A percentile compares a stretch with the other conserved stretches of the same genome.
Conservation (phyloP, 768 basidiomycete genomes). For the Lyophyllum decastes region DNA sequence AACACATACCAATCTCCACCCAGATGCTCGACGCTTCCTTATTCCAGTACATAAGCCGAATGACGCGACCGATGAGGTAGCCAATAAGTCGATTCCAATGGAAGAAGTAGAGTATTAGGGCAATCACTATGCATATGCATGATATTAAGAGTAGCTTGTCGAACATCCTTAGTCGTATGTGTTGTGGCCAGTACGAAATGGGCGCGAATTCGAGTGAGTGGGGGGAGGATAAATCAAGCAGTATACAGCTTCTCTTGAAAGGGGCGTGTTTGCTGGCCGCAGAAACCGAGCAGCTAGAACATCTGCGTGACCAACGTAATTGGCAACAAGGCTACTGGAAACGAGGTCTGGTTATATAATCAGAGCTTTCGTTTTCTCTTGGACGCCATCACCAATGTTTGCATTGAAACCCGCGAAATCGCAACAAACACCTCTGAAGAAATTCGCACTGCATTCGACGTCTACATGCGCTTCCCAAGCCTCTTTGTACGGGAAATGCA, state of each 20-base stretch:
- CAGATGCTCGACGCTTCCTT: slow-evolving; percentile 75
- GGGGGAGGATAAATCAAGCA: too few relatives aligned
- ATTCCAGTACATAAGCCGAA: slow-evolving; percentile 82
- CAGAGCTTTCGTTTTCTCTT: not conserved
- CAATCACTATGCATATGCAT: slow-evolving; percentile 57
- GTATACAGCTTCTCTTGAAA: not conserved
- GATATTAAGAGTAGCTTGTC: slow-evolving; percentile 61
- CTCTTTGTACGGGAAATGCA: slow-evolving; percentile 84
- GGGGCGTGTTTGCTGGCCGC: not conserved
- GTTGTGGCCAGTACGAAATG: too few relatives aligned
- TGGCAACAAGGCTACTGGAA: not conserved
- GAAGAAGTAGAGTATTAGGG: slow-evolving; percentile 77
- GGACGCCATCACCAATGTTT: slow-evolving; percentile 21
- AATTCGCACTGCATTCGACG: slow-evolving; percentile 71
- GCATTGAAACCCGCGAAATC: slow-evolving; percentile 25
- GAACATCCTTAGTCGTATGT: slow-evolving; percentile 42
- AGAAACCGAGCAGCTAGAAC: not conserved
- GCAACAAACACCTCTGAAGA: slow-evolving; percentile 51
- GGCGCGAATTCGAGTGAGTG: too few relatives aligned
- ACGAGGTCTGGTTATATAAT: slow-evolving; percentile 6
- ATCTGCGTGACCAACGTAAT: not conserved
- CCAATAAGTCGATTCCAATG: slow-evolving; percentile 90
- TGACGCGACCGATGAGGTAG: slow-evolving; percentile 57
- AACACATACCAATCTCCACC: slow-evolving; percentile 72
- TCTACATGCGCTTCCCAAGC: slow-evolving; percentile 75